Evolutionary conservation across 2,329 filamentous ascomycete genomes (phyloP).

Genomic region (Dothideomycetes sp.): DNA sequence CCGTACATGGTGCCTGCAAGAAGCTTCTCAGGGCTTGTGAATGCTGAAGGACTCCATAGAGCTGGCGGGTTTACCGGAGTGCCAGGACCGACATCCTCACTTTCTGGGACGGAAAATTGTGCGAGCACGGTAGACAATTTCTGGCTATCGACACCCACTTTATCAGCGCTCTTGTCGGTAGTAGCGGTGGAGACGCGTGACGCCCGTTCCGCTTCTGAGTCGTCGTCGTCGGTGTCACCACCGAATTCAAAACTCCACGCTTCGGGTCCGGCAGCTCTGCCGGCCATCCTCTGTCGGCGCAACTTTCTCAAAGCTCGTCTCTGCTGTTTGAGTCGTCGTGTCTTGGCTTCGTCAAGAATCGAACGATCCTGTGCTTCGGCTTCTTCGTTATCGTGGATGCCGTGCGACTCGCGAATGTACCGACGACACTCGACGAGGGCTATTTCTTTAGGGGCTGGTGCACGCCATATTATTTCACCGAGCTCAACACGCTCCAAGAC

Average conservation of each 20-base stretch:
- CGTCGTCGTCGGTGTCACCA: constrained; percentile 48
- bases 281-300: constrained; percentile 23
- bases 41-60: neutral
- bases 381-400: constrained; percentile 34
- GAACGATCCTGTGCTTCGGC: constrained; percentile 36
- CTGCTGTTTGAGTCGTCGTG: constrained; percentile 46
- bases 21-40: constrained; percentile 4
- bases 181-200: constrained; percentile 30
- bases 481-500: constrained; percentile 91
- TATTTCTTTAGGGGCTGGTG: constrained; percentile 75
- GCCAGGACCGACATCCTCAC: constrained; percentile 11
- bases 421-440: constrained; percentile 73
- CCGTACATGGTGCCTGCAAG: constrained; percentile 74
- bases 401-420: constrained; percentile 60
- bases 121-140: constrained; percentile 8
- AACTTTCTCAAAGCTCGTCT: constrained; percentile 30
- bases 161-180: constrained; percentile 9
- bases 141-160: constrained; percentile 6
- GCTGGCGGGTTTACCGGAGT: constrained; percentile 14
- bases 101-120: constrained; percentile 2
- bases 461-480: constrained; percentile 90
- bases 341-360: constrained; percentile 37
- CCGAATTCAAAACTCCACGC: constrained; percentile 83
- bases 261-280: constrained; percentile 43
- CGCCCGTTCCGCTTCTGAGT: constrained; percentile 27